These are phyloP conservation scores for Triglochin maritima DNA, from an alignment of 106 monocot genomes.

Conservation along the genomic window DNA sequence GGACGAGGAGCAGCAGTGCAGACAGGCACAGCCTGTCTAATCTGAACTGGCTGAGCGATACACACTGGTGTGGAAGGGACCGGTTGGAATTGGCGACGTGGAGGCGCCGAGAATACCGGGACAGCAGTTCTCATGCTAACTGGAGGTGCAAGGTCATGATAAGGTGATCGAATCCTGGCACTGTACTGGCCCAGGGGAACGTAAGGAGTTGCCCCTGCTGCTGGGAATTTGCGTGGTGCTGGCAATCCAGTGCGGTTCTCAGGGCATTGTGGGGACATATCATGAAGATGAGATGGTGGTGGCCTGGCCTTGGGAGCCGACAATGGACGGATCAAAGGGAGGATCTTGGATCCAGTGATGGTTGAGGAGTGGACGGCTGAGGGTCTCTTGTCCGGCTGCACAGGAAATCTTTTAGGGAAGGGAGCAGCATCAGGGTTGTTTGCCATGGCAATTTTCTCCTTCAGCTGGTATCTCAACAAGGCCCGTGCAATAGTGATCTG, in stretches of 20 bases:
- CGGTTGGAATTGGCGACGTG: slow-evolving; percentile 11
- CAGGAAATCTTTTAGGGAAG: slow-evolving; percentile 65
- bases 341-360: slow-evolving; percentile 56
- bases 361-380: slow-evolving; percentile 13
- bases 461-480: slow-evolving; percentile 66
- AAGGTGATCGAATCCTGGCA: slow-evolving; percentile 14
- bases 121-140: slow-evolving; percentile 84
- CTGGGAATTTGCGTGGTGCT: slow-evolving; percentile 45
- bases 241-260: slow-evolving; percentile 9
- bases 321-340: slow-evolving; percentile 63
- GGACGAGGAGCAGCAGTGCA: slow-evolving; percentile 33
- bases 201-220: slow-evolving; percentile 55
- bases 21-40: slow-evolving; percentile 56
- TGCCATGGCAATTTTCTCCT: slow-evolving; percentile 79
- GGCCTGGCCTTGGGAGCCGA: slow-evolving; percentile 28
- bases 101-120: slow-evolving; percentile 81
- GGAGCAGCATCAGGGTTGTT: slow-evolving; percentile 41
- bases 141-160: slow-evolving; percentile 58
- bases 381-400: slow-evolving; percentile 37
- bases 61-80: slow-evolving; percentile 12
- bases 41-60: slow-evolving; percentile 60
- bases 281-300: slow-evolving; percentile 7
- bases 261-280: neutral
- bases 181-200: slow-evolving; percentile 43
- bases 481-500: slow-evolving; percentile 84